These are phyloP conservation scores for Geranium brycei DNA, from an alignment of 345 rosid genomes.

Conservation along the genomic window DNA sequence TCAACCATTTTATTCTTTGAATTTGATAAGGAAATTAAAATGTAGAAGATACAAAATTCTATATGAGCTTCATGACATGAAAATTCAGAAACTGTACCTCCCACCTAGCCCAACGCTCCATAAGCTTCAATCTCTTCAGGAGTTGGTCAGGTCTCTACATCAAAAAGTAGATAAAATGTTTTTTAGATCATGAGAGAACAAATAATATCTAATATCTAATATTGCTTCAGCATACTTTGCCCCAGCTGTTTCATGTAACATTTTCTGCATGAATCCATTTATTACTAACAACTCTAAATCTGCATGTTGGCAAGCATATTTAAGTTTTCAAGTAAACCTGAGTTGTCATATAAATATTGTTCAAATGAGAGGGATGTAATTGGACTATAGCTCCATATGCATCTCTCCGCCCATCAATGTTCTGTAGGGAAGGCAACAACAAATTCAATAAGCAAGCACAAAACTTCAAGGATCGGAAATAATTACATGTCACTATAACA, in stretches of 20 bases:
- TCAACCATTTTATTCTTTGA: background rate
- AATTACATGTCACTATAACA: slow-evolving; percentile 3
- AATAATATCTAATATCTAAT: background rate
- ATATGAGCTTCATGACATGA: slow-evolving; percentile 5
- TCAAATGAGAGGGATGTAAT: slow-evolving; percentile 73
- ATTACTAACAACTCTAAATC: too few species aligned
- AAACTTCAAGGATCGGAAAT: background rate
- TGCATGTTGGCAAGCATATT: background rate
- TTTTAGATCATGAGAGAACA: background rate
- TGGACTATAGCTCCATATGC: slow-evolving; percentile 93
- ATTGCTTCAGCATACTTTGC: background rate
- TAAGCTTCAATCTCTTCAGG: slow-evolving; percentile 79
- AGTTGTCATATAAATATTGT: slow-evolving; percentile 83
- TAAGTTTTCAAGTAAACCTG: slow-evolving; percentile 46
- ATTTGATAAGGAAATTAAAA: slow-evolving; percentile 3
- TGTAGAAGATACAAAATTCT: background rate
- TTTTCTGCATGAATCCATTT: background rate
- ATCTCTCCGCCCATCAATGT: slow-evolving; percentile 73
- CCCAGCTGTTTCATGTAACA: background rate
- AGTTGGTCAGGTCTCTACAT: slow-evolving; percentile 92
- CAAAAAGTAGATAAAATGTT: slow-evolving; percentile 1
- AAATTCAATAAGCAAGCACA: slow-evolving; percentile 1
- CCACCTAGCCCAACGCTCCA: slow-evolving; percentile 99
- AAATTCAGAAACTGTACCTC: slow-evolving; percentile 46
- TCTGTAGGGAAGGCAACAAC: slow-evolving; percentile 25